Evolutionary conservation across 2,329 filamentous ascomycete species (phyloP), one percentile per base, ranked within the genome.

Genomic region (Stenocarpella maydis): DNA sequence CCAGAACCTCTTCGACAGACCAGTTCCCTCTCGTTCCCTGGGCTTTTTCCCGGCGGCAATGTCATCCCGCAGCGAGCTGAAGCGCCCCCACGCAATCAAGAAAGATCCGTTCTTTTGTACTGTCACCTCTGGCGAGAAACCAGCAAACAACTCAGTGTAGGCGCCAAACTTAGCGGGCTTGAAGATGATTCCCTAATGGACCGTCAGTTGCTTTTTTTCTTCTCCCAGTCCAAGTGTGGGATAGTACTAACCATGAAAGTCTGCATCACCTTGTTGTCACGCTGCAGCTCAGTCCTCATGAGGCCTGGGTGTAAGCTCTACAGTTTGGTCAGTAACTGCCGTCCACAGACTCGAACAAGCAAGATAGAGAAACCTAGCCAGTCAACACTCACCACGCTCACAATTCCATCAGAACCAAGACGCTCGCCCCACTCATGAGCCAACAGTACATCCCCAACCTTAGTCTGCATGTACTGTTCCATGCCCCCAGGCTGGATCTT

Each of bases 101-200:
- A 71, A 73, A 12, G 65, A 47, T 4, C 72, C 68, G 2, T 65
- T 73, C 31, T 80, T 78, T 39, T 81, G 80, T 1, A 79, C 45
- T 0, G 78, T 83, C 2, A 86, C 76, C 0, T 84, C 78, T 0
- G 81, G 80, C 0, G 83, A 83, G 53, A 84, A 76, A 0, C 79
- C 84, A 0, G 84, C 81, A 68, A 81, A 87, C 1, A 87, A 71
- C 67, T 83, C 79, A 0, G 85, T 85, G 73, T 85, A 86, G 0
- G 84, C 84, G 0, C 84, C 85, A 26, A 80, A 75, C 17, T 79
- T 68, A 0, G 75, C 26, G 1, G 65, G 65, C 21, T 67, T 58
- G 34, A 67, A 47, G 8, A 67, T 47, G 34, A 69, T 65, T 4
- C 65, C 65, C 65, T 68, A 5, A n/a, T 15, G 7, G n/a, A 8